Evolutionary conservation across 331 rosid species (phyloP), one percentile per base, ranked within the genome.

Genomic region (Saraca asoca): DNA sequence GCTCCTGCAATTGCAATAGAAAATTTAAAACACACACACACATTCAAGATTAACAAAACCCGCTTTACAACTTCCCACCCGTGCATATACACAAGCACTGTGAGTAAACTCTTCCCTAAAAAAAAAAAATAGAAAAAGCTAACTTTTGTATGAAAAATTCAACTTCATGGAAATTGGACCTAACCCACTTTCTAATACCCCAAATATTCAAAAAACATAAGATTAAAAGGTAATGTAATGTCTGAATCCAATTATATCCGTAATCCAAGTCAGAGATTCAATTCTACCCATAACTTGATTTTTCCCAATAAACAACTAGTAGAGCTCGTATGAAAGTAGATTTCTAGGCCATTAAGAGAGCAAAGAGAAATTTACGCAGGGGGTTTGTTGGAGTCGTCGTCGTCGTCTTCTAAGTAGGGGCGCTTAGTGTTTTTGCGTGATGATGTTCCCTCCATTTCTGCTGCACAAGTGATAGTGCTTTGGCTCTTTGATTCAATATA

Each of bases 91-190:
- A 44, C n/a, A 41, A 63, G 48, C 18, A 49, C 4, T 17, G 2
- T 38, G 14, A 17, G 31, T 48, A 61, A 68, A 46, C 61, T 46
- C 46, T 43, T n/a, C n/a, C n/a, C 34, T n/a, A n/a, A n/a, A n/a
- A 13, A 0, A n/a, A n/a, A n/a, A n/a, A n/a, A n/a, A n/a, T n/a
- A n/a, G n/a, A 24, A 43, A 41, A 67, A 33, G 13, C 43, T 11
- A 7, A 16, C 12, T 7, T 46, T 56, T 56, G n/a, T n/a, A n/a
- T n/a, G n/a, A n/a, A n/a, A n/a, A n/a, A n/a, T n/a, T n/a, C n/a
- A n/a, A n/a, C n/a, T 49, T 7, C 24, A 13, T 15, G 49, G 34
- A 14, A 43, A 52, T 70, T 15, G 7, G 49, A 44, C 67, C 50
- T 4, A 12, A 64, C 43, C 43, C 9, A 2, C 13, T 7, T 13